phyloP scores from a whole-genome alignment of 1,284 basidiomycete species.

The Athelia psychrophila region DNA sequence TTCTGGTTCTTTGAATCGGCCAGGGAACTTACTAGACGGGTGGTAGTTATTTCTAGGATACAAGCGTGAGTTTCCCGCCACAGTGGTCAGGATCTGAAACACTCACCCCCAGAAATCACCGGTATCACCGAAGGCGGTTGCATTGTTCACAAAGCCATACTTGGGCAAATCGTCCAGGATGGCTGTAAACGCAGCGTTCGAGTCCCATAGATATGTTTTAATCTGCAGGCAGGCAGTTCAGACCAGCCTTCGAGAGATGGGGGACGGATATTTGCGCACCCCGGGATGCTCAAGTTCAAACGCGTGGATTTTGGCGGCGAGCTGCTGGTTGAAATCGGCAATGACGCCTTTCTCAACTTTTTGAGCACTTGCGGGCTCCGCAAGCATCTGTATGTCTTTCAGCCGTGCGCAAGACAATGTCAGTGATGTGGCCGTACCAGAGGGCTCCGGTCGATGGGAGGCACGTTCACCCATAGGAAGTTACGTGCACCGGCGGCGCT shows the following conservation, averaged over 20 bases:
- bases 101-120: slow-evolving; percentile 58
- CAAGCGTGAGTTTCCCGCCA: not conserved
- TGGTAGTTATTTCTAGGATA: slow-evolving; percentile 42
- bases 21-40: slow-evolving; percentile 37
- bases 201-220: slow-evolving; percentile 50
- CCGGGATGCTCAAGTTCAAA: slow-evolving; percentile 44
- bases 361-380: slow-evolving; percentile 36
- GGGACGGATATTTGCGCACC: no score
- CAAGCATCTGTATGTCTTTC: slow-evolving; percentile 39
- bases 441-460: slow-evolving; percentile 51
- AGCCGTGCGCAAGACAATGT: not conserved
- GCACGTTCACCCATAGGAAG: slow-evolving; percentile 61
- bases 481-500: slow-evolving; percentile 46
- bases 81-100: not conserved
- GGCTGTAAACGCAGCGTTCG: slow-evolving; percentile 45
- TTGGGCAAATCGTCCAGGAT: slow-evolving; percentile 45
- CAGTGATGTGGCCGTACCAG: slow-evolving; percentile 32
- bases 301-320: slow-evolving; percentile 33
- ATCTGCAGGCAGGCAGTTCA: no score
- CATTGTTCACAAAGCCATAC: slow-evolving; percentile 50
- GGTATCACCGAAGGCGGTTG: slow-evolving; percentile 42
- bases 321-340: slow-evolving; percentile 45
- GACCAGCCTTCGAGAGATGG: no score
- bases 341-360: slow-evolving; percentile 47
- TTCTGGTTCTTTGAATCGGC: not conserved